phyloP scores from a whole-genome alignment of 805 yeast species.

The Monosporozyma yasuniensis region DNA sequence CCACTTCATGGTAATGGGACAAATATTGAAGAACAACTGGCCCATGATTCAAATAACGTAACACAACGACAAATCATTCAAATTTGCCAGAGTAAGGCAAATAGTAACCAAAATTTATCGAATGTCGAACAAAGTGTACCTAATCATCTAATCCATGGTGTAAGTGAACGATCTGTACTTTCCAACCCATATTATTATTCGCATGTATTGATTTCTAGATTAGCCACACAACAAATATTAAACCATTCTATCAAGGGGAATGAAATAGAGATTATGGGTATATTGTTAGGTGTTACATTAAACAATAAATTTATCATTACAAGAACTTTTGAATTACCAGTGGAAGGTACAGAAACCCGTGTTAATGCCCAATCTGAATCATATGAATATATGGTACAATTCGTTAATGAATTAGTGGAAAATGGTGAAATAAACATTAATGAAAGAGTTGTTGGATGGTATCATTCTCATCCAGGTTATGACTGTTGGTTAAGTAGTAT shows the following conservation, averaged over 20 bases:
- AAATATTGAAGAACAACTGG: neutral
- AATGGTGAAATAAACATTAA: slow-evolving; percentile 40
- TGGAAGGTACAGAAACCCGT: slow-evolving; percentile 90
- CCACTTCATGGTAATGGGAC: neutral
- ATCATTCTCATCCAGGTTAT: slow-evolving; percentile 97
- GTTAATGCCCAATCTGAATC: slow-evolving; percentile 93
- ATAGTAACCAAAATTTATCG: neutral
- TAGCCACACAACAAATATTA: slow-evolving; percentile 68
- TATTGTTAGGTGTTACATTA: slow-evolving; percentile 71
- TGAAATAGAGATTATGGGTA: slow-evolving; percentile 88
- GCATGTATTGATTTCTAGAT: slow-evolving; percentile 42
- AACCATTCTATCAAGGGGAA: slow-evolving; percentile 81
- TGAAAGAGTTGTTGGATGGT: slow-evolving; percentile 87
- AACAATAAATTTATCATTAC: slow-evolving; percentile 51
- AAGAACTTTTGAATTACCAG: slow-evolving; percentile 84
- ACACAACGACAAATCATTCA: neutral
- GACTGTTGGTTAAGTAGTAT: slow-evolving; percentile 95
- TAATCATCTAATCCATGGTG: neutral
- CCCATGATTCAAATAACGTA: neutral
- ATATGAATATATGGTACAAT: slow-evolving; percentile 89
- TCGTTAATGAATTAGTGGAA: slow-evolving; percentile 44
- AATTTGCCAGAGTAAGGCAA: neutral
- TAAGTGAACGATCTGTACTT: neutral
- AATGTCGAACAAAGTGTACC: neutral
- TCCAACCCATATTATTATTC: slow-evolving; percentile 9